These are phyloP conservation scores for Neolentinus lepideus DNA, from an alignment of 1,284 basidiomycete species.

Conservation along the genomic window DNA sequence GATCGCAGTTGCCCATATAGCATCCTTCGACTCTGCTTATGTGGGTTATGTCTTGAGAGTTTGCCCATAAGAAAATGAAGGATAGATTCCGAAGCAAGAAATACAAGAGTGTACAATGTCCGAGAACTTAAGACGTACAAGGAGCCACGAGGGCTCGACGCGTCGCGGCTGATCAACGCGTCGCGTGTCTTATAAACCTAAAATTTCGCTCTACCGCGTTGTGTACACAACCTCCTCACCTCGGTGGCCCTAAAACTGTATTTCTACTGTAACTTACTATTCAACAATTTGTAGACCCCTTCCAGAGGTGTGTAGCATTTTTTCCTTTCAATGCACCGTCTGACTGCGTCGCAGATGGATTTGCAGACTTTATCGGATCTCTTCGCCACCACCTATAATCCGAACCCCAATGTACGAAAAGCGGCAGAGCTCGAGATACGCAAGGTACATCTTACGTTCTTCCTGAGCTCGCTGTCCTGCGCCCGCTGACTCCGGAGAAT, in stretches of 20 bases:
- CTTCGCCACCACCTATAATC: slow-evolving; percentile 71
- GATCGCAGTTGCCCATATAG: too few relatives aligned
- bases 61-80: too few relatives aligned
- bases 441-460: slow-evolving; percentile 41
- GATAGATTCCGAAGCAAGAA: too few relatives aligned
- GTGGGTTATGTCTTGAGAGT: too few relatives aligned
- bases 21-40: too few relatives aligned
- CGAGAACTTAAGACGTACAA: too few relatives aligned
- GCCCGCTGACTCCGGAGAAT: slow-evolving; percentile 1
- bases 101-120: too few relatives aligned
- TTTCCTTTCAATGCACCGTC: neutral
- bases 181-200: slow-evolving; percentile 1
- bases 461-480: slow-evolving; percentile 3
- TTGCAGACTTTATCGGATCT: slow-evolving; percentile 68
- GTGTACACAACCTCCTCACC: neutral
- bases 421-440: slow-evolving; percentile 78
- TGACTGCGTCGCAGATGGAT: slow-evolving; percentile 46
- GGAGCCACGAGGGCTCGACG: neutral
- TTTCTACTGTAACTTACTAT: neutral
- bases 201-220: neutral
- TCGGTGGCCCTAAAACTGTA: neutral
- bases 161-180: neutral
- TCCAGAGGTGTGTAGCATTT: neutral
- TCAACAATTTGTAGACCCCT: neutral
- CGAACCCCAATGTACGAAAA: slow-evolving; percentile 82